phyloP scores from a whole-genome alignment of 805 yeast species.

The Saccharomycopsis fermentans region DNA sequence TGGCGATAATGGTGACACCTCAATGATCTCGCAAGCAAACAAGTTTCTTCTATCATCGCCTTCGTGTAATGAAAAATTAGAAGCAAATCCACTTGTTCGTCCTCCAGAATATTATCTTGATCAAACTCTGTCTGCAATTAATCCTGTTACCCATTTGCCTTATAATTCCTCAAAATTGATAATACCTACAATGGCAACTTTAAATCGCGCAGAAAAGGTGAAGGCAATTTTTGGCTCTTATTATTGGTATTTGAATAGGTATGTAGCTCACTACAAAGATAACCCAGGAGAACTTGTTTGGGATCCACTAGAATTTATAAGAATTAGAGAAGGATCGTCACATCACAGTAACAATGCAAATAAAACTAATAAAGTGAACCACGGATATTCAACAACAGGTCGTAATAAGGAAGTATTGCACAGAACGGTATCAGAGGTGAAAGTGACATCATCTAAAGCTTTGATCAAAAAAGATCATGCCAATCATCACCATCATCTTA shows the following conservation, averaged over 20 bases:
- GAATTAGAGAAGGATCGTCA: conserved; percentile 7
- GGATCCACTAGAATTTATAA: conserved; percentile 16
- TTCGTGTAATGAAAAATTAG: background rate
- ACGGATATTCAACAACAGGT: too few relatives aligned
- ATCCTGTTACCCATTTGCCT: background rate
- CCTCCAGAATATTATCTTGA: background rate
- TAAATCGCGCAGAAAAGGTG: conserved; percentile 11
- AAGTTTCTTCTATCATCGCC: background rate
- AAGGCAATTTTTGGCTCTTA: conserved; percentile 8
- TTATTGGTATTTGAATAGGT: conserved; percentile 8
- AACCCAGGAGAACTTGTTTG: conserved; percentile 2
- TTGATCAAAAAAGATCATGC: background rate
- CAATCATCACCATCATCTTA: background rate
- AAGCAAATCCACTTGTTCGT: background rate
- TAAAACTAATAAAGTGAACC: background rate
- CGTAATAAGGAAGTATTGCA: background rate
- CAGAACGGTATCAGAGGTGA: background rate
- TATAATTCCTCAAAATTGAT: background rate
- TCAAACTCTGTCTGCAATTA: background rate
- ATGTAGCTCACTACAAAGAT: background rate
- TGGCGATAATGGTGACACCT: background rate
- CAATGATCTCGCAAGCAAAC: background rate
- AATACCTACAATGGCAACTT: conserved; percentile 10
- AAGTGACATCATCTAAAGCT: background rate
- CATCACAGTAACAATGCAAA: background rate